Evolutionary conservation across 1,284 basidiomycete species (phyloP), one percentile per base, ranked within the genome.

Genomic region (Ganoderma leucocontextum): DNA sequence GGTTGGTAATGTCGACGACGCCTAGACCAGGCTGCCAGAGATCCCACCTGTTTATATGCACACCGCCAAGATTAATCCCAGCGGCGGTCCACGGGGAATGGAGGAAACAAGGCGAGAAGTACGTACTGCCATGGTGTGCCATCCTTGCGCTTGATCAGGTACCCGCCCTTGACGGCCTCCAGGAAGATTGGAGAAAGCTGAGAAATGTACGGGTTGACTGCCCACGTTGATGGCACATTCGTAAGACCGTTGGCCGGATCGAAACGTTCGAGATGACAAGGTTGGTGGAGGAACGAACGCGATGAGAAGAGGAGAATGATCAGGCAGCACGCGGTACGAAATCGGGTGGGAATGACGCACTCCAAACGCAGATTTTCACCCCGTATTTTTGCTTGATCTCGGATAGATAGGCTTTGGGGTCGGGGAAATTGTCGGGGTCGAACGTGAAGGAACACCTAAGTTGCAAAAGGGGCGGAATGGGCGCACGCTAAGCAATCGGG

Each of bases 311-410:
- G 33, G 33, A 47, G 58, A 59, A 63, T 41, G 41, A 49, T 59
- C 64, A 62, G 59, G 25, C 25, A 29, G 25, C 52, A 64, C 33
- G 36, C 25, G 44, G 25, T 19, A 15, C 49, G 22, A 36, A 29
- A 49, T n/a, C n/a, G 17, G n/a, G 38, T 38, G 12, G 35, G 41
- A 61, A 60, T 13, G 9, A 79, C 86, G 73, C 72, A 90, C 89
- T 91, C 91, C 91, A 94, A 5, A 91, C 82, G 72, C 91, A 93
- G 62, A 93, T 86, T 75, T 91, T 90, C 63, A 93, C 90, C 33
- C 86, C 86, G 76, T 90, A 93, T 75, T 88, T 89, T 47, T 83
- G 75, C 79, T 93, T 92, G 78, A 93, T 90, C 62, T 88, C 85
- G 2, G 86, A 73, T 9, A 94, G 83, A 75, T 92, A 93, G 36